These are phyloP conservation scores for Thamnidium elegans DNA, from an alignment of 192 early-diverging fungal species.

Conservation along the genomic window DNA sequence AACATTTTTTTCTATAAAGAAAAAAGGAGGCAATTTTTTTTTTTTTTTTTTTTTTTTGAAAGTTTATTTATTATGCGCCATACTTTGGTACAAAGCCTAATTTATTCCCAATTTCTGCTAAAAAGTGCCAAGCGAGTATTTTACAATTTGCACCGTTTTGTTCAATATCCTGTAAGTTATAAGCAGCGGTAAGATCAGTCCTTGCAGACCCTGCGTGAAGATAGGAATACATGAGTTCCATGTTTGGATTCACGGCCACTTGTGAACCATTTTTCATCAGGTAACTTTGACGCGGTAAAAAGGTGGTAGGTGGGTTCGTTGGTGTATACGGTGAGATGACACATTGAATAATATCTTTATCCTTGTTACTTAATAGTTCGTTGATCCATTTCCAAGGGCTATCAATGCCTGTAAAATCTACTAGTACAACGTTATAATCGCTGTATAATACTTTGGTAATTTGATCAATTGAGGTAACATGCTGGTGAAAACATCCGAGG, in stretches of 20 bases:
- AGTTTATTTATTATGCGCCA: conserved; percentile 21
- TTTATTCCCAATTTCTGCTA: conserved; percentile 26
- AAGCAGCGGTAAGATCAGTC: not conserved
- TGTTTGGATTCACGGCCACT: not conserved
- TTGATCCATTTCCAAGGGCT: conserved; percentile 10
- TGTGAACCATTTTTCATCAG: not conserved
- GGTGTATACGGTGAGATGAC: not conserved
- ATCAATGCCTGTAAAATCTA: not conserved
- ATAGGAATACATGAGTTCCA: conserved; percentile 10
- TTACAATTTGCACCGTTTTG: conserved; percentile 11
- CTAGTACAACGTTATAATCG: not conserved
- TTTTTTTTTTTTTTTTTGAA: not conserved
- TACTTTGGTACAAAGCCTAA: conserved; percentile 30
- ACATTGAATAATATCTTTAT: not conserved
- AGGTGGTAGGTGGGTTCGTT: too few relatives aligned
- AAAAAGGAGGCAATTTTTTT: conserved; percentile 1
- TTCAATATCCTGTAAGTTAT: conserved; percentile 15
- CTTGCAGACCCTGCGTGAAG: conserved; percentile 15
- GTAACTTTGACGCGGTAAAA: conserved; percentile 13
- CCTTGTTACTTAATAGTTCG: not conserved
- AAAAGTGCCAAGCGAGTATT: conserved; percentile 29
- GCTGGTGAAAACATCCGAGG: not conserved
- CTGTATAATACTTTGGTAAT: not conserved
- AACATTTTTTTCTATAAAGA: not conserved
- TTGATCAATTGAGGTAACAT: not conserved